phyloP scores from a whole-genome alignment of 805 yeast genomes.

The Metschnikowia santaceciliae region DNA sequence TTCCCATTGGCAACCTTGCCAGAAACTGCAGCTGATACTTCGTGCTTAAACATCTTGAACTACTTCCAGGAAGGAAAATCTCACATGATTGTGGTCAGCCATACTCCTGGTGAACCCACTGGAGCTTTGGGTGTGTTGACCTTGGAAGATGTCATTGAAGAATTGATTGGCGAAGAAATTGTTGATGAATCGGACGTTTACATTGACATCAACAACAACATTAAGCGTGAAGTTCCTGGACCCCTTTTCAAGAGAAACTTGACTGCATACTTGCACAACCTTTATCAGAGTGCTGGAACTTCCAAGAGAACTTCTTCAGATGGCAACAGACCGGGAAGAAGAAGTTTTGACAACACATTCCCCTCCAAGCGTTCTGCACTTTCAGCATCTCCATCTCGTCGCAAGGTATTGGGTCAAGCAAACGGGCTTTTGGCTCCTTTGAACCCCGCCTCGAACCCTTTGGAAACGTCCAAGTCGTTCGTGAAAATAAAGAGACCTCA shows the following conservation, averaged over 20 bases:
- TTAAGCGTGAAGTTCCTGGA: constrained; percentile 73
- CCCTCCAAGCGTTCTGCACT: constrained; percentile 8
- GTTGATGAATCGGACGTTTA: constrained; percentile 95
- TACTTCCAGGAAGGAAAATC: constrained; percentile 98
- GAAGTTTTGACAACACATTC: neutral
- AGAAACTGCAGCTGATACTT: constrained; percentile 86
- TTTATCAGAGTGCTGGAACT: constrained; percentile 38
- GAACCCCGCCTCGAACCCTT: constrained; percentile 67
- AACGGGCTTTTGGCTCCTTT: constrained; percentile 18
- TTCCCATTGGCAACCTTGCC: constrained; percentile 96
- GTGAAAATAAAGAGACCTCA: constrained; percentile 64
- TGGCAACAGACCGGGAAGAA: constrained; percentile 3
- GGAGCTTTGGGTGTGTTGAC: constrained; percentile 93
- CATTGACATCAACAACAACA: constrained; percentile 83
- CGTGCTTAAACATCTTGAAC: constrained; percentile 88
- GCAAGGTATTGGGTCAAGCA: constrained; percentile 8
- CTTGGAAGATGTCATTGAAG: constrained; percentile 96
- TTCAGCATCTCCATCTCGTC: constrained; percentile 14
- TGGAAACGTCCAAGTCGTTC: constrained; percentile 59
- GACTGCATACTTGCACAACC: constrained; percentile 61
- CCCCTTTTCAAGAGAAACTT: constrained; percentile 68
- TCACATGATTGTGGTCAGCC: constrained; percentile 92
- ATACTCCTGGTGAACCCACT: constrained; percentile 72
- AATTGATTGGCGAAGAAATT: constrained; percentile 94
- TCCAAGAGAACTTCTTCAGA: constrained; percentile 45